phyloP scores from a whole-genome alignment of 345 rosid genomes.

The Eucalyptus melliodora region DNA sequence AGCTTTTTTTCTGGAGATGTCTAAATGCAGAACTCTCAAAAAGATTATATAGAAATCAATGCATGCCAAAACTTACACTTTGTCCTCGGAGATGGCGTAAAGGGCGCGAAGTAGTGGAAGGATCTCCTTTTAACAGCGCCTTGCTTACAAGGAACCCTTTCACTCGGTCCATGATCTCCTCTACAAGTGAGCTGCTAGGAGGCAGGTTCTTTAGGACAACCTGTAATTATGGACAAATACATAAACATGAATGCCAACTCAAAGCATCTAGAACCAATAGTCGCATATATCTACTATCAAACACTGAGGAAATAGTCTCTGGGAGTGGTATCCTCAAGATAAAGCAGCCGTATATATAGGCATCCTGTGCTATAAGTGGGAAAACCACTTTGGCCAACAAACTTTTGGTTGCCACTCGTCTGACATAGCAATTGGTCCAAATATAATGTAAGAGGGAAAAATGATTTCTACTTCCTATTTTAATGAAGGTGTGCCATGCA shows the following conservation, averaged over 20 bases:
- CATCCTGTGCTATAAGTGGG: not conserved
- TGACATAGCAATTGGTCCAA: not conserved
- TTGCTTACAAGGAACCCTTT: slow-evolving; percentile 80
- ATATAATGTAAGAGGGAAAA: not conserved
- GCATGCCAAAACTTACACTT: slow-evolving; percentile 25
- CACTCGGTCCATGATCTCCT: slow-evolving; percentile 86
- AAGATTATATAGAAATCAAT: not conserved
- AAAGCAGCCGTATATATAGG: not conserved
- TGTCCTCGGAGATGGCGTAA: slow-evolving; percentile 63
- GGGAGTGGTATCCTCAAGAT: not conserved
- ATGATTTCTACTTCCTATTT: not conserved
- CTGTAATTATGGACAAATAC: slow-evolving; percentile 12
- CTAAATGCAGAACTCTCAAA: not conserved
- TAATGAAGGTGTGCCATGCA: not conserved
- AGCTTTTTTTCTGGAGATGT: not conserved
- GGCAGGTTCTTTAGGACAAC: slow-evolving; percentile 85
- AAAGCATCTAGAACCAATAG: not conserved
- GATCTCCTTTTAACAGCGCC: slow-evolving; percentile 84
- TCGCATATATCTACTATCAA: not conserved
- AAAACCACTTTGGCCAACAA: not conserved
- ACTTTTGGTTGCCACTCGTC: not conserved
- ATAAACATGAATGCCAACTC: not conserved
- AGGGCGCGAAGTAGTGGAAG: slow-evolving; percentile 49
- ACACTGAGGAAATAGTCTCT: not conserved
- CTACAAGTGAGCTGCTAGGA: slow-evolving; percentile 77